Base-by-base conservation (phyloP, 805 yeast species). In the Starmerella roubikii region DNA sequence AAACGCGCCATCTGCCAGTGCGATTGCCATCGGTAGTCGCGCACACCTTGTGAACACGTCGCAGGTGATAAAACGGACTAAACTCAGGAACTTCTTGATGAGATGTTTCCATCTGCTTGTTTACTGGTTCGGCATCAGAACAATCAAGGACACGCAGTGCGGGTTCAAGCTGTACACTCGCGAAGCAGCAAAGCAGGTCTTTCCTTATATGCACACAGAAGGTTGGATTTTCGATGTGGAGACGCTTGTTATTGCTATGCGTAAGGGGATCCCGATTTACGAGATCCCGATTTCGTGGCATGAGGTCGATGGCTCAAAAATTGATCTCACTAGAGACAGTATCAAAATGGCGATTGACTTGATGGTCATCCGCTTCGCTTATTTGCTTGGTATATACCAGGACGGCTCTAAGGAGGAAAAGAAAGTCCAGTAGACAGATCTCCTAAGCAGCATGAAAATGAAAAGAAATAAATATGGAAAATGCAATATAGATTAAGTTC, bases 181-280 rank as follows among this genome's bases (percentile, higher is more conserved):
- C 44, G 62, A 67, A 8, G 78, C 95, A 0, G 70, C 77, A 19
- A 54, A 51, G 15, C 52, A 53, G 38, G 81, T 91, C 31, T 84
- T 85, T 58, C 95, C 96, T 2, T 76, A 71, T 48, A 72, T 91
- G 80, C 96, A 88, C 58, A 88, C 94, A 10, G 98, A 91, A 59
- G 77, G 97, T 37, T 91, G 98, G 98, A 91, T 91, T 27, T 91
- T 91, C 60, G 98, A 91, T 55, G 96, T 91, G 24, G 98, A 91
- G 62, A 72, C 88, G 13, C 65, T 91, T 48, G 71, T 91, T 38
- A 63, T 91, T 42, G 95, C 86, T 1, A 71, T 74, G 49, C 66
- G 81, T 45, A 83, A 83, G 56, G 51, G 60, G 0, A 75, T 88
- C 29, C 67, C 70, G 3, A 67, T 86, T 34, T 63, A 60, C 37